Conservation (phyloP, 2,329 filamentous ascomycete genomes). For the Monosporascus sp. region DNA sequence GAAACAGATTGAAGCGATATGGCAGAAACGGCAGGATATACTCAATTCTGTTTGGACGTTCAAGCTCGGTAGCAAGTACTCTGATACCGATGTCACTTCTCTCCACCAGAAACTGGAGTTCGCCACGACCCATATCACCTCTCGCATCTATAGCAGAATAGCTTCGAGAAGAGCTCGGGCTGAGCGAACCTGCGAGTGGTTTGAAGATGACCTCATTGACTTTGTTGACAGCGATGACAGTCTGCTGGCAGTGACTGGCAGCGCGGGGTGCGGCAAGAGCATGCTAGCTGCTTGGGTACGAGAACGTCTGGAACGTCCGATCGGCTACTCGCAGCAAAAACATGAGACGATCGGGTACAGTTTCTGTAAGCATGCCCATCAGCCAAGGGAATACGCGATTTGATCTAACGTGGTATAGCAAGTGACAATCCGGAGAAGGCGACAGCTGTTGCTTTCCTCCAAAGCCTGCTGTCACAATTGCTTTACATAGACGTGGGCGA, state of each 20-base stretch:
- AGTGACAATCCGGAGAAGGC: slow-evolving; percentile 26
- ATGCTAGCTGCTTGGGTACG: slow-evolving; percentile 34
- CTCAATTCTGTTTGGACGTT: slow-evolving; percentile 30
- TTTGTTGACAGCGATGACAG: slow-evolving; percentile 30
- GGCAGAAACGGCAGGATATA: slow-evolving; percentile 26
- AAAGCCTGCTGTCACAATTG: slow-evolving; percentile 31
- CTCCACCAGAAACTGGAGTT: slow-evolving; percentile 28
- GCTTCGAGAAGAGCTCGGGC: slow-evolving; percentile 31
- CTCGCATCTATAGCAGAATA: slow-evolving; percentile 30
- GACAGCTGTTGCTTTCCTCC: slow-evolving; percentile 27
- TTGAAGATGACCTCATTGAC: slow-evolving; percentile 27
- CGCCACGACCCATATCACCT: slow-evolving; percentile 16
- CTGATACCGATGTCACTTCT: slow-evolving; percentile 19
- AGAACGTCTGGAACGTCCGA: slow-evolving; percentile 32
- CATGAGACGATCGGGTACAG: slow-evolving; percentile 31
- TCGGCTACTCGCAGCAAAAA: slow-evolving; percentile 23
- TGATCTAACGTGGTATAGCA: slow-evolving; percentile 10
- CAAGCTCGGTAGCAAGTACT: slow-evolving; percentile 22
- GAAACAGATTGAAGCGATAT: slow-evolving; percentile 27
- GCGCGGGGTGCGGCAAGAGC: slow-evolving; percentile 30
- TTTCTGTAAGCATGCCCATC: slow-evolving; percentile 26
- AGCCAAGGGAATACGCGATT: background rate
- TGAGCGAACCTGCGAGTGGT: slow-evolving; percentile 35
- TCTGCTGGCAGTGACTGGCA: slow-evolving; percentile 29
- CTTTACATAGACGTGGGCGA: slow-evolving; percentile 34